phyloP scores from a whole-genome alignment of 345 rosid genomes.

The Eucalyptus regnans region DNA sequence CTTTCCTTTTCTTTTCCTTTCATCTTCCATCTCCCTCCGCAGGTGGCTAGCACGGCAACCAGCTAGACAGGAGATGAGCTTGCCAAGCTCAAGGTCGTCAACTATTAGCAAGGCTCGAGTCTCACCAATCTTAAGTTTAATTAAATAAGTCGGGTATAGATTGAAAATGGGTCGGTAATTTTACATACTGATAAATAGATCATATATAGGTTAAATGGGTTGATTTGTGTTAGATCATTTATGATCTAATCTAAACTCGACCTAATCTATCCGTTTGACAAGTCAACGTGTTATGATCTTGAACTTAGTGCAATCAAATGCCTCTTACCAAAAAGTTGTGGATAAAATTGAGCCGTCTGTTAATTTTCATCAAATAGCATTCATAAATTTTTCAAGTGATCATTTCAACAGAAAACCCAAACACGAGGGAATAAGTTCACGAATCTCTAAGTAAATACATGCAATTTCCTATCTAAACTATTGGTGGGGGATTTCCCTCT shows the following conservation, averaged over 20 bases:
- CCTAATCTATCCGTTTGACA: accelerated
- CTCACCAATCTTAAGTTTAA: no score
- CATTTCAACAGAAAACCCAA: accelerated
- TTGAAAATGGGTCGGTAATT: no score
- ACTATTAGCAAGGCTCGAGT: no score
- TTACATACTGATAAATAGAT: accelerated
- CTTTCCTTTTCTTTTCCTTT: no score
- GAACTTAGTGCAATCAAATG: background rate
- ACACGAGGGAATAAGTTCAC: no score
- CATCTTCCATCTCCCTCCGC: no score
- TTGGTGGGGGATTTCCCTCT: background rate
- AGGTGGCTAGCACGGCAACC: accelerated
- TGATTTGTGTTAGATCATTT: no score
- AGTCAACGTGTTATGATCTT: background rate
- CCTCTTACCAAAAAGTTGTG: background rate
- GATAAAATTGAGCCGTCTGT: background rate
- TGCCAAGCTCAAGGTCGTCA: accelerated
- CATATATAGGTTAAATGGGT: no score
- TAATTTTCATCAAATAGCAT: background rate
- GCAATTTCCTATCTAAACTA: background rate
- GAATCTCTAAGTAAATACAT: no score
- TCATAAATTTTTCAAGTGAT: background rate
- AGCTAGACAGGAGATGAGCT: no score
- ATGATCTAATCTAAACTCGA: accelerated
- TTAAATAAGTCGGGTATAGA: no score